Conservation (phyloP, 495 filamentous ascomycete species). For the Aspergillus olivimuriae region DNA sequence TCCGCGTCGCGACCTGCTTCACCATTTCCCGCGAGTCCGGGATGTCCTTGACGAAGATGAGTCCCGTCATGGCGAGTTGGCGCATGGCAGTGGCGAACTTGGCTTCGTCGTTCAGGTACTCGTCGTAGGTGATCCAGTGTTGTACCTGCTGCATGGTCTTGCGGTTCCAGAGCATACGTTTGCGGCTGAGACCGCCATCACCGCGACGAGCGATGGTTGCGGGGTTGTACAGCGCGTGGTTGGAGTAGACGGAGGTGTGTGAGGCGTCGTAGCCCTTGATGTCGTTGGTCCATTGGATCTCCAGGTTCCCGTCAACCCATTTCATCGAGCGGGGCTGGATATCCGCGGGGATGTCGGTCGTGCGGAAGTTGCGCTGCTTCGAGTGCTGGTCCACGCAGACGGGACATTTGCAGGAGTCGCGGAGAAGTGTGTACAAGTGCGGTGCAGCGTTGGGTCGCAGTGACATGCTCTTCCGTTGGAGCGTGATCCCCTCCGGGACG, state of each 20-base stretch:
- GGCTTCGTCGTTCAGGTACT: slow-evolving; percentile 56
- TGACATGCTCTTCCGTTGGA: background rate
- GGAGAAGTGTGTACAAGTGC: slow-evolving; percentile 34
- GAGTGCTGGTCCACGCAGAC: slow-evolving; percentile 70
- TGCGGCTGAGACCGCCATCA: background rate
- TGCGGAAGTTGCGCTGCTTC: slow-evolving; percentile 75
- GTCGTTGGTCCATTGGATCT: slow-evolving; percentile 58
- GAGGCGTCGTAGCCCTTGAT: slow-evolving; percentile 35
- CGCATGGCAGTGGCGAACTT: slow-evolving; percentile 48
- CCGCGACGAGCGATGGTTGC: slow-evolving; percentile 6
- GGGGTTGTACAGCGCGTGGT: slow-evolving; percentile 20
- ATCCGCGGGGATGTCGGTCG: slow-evolving; percentile 56
- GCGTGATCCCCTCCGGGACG: background rate
- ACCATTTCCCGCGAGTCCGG: slow-evolving; percentile 59
- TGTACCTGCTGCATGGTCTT: slow-evolving; percentile 17
- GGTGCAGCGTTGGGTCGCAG: background rate
- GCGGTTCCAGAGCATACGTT: slow-evolving; percentile 29
- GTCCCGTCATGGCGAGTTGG: slow-evolving; percentile 50
- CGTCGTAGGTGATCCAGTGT: slow-evolving; percentile 55
- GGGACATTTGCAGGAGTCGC: slow-evolving; percentile 70
- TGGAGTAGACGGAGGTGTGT: slow-evolving; percentile 45
- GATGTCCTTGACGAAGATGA: slow-evolving; percentile 68
- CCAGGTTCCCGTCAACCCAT: slow-evolving; percentile 37
- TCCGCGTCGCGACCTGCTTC: slow-evolving; percentile 57
- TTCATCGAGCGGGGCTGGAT: slow-evolving; percentile 35